Percentiles rank a stretch among this genome's conserved stretches.
These are phyloP conservation scores for Neurospora tetrasperma DNA, from an alignment of 495 filamentous ascomycete genomes.

Conservation along the genomic window DNA sequence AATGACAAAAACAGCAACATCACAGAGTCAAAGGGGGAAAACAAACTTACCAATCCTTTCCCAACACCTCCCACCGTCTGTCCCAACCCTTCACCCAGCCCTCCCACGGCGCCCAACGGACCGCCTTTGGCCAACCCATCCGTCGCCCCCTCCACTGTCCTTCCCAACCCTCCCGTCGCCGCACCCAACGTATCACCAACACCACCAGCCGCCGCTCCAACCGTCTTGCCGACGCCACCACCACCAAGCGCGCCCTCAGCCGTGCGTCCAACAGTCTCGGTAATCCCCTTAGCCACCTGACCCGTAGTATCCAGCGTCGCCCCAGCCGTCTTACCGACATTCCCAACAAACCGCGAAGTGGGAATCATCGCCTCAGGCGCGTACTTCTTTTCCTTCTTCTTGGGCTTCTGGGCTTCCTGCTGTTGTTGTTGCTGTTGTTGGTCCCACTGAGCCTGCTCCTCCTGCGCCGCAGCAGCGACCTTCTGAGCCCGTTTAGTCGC, in stretches of 20 bases:
- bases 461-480: not conserved
- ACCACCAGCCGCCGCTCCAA: conserved; percentile 2
- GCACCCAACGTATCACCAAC: conserved; percentile 9
- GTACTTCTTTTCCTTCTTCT: conserved; percentile 17
- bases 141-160: conserved; percentile 15
- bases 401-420: not conserved
- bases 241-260: not conserved
- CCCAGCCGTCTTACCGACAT: not conserved
- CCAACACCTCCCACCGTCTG: conserved; percentile 18
- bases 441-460: not conserved
- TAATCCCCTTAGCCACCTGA: conserved; percentile 2
- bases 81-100: conserved; percentile 13
- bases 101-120: conserved; percentile 15
- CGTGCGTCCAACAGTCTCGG: conserved; percentile 7
- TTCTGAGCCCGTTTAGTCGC: not conserved
- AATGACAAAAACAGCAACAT: not conserved
- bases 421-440: not conserved
- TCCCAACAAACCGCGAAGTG: conserved; percentile 8
- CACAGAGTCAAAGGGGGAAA: not conserved
- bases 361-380: conserved; percentile 15
- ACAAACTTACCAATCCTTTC: conserved; percentile 7
- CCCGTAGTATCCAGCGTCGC: not conserved
- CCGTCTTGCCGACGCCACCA: conserved; percentile 6
- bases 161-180: conserved; percentile 1
- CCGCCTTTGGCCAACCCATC: conserved; percentile 16